phyloP scores from a whole-genome alignment of 1,284 basidiomycete species.

The Agaricales sp. region DNA sequence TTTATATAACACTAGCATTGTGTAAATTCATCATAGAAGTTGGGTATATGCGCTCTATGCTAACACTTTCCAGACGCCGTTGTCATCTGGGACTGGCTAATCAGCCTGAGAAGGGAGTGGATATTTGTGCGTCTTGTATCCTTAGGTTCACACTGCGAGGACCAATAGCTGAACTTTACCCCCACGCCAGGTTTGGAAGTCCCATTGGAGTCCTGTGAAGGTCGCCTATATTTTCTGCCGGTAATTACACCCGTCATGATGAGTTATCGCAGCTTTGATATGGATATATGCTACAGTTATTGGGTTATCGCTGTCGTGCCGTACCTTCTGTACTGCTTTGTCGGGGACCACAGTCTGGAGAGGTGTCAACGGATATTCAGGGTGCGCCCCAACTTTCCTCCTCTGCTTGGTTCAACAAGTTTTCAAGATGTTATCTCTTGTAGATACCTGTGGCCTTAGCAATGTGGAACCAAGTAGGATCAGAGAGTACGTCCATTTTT shows the following conservation, averaged over 20 bases:
- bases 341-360: constrained; percentile 48
- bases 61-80: constrained; percentile 48
- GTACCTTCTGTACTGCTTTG: constrained; percentile 64
- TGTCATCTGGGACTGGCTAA: constrained; percentile 74
- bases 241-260: constrained; percentile 26
- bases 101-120: constrained; percentile 64
- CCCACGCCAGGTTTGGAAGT: constrained; percentile 58
- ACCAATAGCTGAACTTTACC: constrained; percentile 9
- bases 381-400: constrained; percentile 22
- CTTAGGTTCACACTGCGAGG: constrained; percentile 7
- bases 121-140: constrained; percentile 43
- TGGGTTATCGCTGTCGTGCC: constrained; percentile 72
- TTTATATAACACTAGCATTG: no score
- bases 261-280: constrained; percentile 11
- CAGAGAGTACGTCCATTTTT: constrained; percentile 42
- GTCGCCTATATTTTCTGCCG: constrained; percentile 71
- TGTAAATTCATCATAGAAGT: no score
- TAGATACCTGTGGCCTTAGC: constrained; percentile 69
- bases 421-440: constrained; percentile 5
- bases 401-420: constrained; percentile 8
- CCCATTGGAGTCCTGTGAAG: constrained; percentile 73
- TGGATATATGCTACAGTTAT: constrained; percentile 33
- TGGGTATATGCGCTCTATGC: constrained; percentile 13
- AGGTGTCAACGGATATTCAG: constrained; percentile 59
- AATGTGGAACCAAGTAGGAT: constrained; percentile 78